Percentiles rank a stretch among this genome's conserved stretches.
Evolutionary conservation across 306 rosid species (phyloP).

Genomic region (Vigna trinervia): DNA sequence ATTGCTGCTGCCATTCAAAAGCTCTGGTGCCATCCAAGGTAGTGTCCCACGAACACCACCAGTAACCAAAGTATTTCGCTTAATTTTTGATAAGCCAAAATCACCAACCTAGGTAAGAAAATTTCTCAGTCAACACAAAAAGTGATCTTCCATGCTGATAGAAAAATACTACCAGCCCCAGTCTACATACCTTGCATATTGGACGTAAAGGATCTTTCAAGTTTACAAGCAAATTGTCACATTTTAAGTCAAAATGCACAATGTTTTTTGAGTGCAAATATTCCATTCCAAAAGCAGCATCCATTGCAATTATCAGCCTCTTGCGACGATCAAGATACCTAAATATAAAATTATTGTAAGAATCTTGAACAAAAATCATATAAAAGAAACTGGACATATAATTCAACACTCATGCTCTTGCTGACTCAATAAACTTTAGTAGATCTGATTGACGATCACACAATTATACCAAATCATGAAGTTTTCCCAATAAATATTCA

Average conservation of each 20-base stretch:
- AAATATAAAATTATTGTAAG: constrained; percentile 35
- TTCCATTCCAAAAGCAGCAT: constrained; percentile 98
- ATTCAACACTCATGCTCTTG: constrained; percentile 21
- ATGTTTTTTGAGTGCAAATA: constrained; percentile 91
- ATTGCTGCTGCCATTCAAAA: constrained; percentile 88
- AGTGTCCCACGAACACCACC: constrained; percentile 96
- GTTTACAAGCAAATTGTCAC: constrained; percentile 94
- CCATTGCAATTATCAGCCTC: constrained; percentile 93
- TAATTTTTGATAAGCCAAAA: constrained; percentile 95
- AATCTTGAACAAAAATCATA: constrained; percentile 6
- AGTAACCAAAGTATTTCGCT: constrained; percentile 87
- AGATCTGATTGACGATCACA: background rate
- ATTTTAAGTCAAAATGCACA: constrained; percentile 94
- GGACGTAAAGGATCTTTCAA: constrained; percentile 87
- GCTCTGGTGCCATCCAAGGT: constrained; percentile 99
- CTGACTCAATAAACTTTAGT: constrained; percentile 23
- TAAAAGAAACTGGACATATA: constrained; percentile 4
- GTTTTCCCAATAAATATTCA: constrained; percentile 18
- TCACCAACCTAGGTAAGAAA: constrained; percentile 77
- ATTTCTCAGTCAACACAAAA: constrained; percentile 3
- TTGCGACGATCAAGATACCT: constrained; percentile 94
- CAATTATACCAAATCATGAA: constrained; percentile 25
- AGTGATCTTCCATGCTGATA: background rate
- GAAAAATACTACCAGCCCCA: constrained; percentile 25
- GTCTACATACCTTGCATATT: constrained; percentile 78